phyloP scores from a whole-genome alignment of 257 asterid species.

The Cordia subcordata region DNA sequence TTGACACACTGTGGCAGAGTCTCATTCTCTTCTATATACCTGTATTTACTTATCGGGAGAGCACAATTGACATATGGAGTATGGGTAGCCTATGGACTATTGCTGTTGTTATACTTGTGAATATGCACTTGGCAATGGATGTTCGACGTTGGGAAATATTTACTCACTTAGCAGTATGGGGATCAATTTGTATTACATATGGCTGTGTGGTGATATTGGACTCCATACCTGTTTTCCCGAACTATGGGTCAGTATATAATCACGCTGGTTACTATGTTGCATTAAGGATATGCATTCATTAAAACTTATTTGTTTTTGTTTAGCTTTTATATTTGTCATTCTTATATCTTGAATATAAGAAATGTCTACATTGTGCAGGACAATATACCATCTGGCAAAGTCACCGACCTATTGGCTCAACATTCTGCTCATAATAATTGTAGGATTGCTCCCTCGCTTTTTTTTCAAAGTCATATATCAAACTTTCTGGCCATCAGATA shows the following conservation, averaged over 20 bases:
- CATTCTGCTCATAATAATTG: slow-evolving; percentile 62
- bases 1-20: slow-evolving; percentile 96
- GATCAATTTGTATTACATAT: slow-evolving; percentile 54
- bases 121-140: slow-evolving; percentile 95
- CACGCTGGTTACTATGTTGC: slow-evolving; percentile 2
- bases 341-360: not conserved
- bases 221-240: slow-evolving; percentile 67
- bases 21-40: slow-evolving; percentile 92
- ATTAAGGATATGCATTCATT: not conserved
- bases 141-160: slow-evolving; percentile 73
- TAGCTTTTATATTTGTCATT: no score
- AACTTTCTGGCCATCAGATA: slow-evolving; percentile 87
- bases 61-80: slow-evolving; percentile 95
- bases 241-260: slow-evolving; percentile 71
- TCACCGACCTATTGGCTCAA: slow-evolving; percentile 85
- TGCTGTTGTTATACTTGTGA: slow-evolving; percentile 83
- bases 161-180: slow-evolving; percentile 90
- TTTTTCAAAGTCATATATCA: slow-evolving; percentile 60
- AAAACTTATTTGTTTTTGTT: no score
- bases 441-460: slow-evolving; percentile 94
- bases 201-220: slow-evolving; percentile 64
- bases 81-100: slow-evolving; percentile 98
- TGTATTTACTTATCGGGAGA: slow-evolving; percentile 54
- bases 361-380: slow-evolving; percentile 45
- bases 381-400: slow-evolving; percentile 73